Percentiles rank a stretch among this genome's conserved stretches.
phyloP scores from a whole-genome alignment of 179 eudicot species.

The Actinidia arguta region DNA sequence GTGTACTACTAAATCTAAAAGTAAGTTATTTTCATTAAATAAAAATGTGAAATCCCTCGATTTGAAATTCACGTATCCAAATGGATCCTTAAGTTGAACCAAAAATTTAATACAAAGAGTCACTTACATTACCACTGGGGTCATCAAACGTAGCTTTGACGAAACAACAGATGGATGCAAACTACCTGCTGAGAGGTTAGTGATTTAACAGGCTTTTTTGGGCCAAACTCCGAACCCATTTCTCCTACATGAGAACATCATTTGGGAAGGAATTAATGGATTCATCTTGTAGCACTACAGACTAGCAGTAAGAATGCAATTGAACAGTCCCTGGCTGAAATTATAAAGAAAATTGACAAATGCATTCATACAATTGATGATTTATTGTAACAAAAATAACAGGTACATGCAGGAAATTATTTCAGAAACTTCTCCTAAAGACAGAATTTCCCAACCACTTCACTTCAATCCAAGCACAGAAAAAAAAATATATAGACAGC shows the following conservation, averaged over 20 bases:
- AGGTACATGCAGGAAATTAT: neutral
- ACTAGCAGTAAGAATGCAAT: neutral
- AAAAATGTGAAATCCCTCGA: too few species aligned
- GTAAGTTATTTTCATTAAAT: too few species aligned
- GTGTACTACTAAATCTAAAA: too few species aligned
- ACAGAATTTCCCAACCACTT: neutral
- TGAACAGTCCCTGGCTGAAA: slow-evolving; percentile 75
- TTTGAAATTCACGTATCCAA: too few species aligned
- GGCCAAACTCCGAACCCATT: slow-evolving; percentile 90
- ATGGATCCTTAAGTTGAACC: too few species aligned
- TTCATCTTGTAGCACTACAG: neutral
- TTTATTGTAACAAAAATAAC: neutral
- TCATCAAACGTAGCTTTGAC: slow-evolving; percentile 98
- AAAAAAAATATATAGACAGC: too few species aligned
- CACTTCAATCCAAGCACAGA: neutral
- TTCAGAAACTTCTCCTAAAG: neutral
- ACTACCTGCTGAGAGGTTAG: slow-evolving; percentile 89
- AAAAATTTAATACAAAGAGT: slow-evolving; percentile 17
- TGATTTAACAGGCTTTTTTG: slow-evolving; percentile 87
- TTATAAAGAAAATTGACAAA: neutral
- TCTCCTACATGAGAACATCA: slow-evolving; percentile 63
- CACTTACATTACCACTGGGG: slow-evolving; percentile 96
- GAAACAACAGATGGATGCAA: slow-evolving; percentile 97
- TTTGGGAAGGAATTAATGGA: slow-evolving; percentile 7
- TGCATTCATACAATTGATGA: neutral